Base-by-base conservation (phyloP, 192 early-diverging fungal species). In the Linnemannia hyalina region DNA sequence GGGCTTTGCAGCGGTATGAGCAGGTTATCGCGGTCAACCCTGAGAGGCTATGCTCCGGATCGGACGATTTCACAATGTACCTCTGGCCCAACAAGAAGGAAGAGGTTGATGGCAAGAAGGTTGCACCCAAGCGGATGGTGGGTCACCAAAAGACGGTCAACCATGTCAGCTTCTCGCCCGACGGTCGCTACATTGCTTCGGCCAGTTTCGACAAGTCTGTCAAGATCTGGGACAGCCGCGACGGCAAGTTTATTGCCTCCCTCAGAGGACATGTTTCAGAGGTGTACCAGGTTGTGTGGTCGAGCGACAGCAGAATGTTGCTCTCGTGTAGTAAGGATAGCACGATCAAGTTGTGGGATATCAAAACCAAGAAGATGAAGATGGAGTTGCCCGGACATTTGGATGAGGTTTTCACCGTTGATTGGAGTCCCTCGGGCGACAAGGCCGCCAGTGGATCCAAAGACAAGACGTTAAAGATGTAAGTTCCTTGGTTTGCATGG, bases 51-150 rank as follows among this genome's bases (percentile, higher is more conserved):
- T 97, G 97, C 9, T 97, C 96, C 7, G 97, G 97, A 26, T 98
- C 97, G 22, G 98, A 99, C 88, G 98, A 99, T 90, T 98, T 97
- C 78, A 99, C 98, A 80, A 95, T 99, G 92, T 97, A 96, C 80
- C 90, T 99, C 78, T 99, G 98, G 98, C 84, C 84, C 63, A 86
- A 86, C 73, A 81, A 81, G 70, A 81, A 63, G 18, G 84, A 86
- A 5, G 96, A 98, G 72, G 85, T 89, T 10, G 88, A 89, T 47
- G 93, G 91, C 82, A 97, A 95, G 82, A 98, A 99, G 88, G 84
- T 65, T 5, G 91, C 96, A 0, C 81, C 96, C 9, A 92, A 94
- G 78, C 91, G 97, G 26, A 91, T 98, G 92, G 96, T 94, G 3
- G 98, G 97, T 32, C 98, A 99, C 88, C 97, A 98, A 89, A 97